phyloP scores from a whole-genome alignment of 2,329 filamentous ascomycete species.

The Fusarium beomiforme region DNA sequence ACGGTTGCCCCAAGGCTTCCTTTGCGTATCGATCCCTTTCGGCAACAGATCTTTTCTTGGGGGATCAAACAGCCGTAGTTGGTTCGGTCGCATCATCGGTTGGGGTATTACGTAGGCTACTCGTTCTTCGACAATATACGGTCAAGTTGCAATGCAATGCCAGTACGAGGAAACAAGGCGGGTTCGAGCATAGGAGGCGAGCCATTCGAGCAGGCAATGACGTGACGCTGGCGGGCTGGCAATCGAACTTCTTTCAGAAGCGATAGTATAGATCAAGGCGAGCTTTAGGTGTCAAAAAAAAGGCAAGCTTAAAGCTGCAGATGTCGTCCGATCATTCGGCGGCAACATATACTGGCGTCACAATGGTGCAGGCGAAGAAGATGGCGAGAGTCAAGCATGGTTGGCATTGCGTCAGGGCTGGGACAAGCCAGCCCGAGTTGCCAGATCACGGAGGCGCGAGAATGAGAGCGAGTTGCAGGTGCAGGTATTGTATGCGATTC shows the following conservation, averaged over 20 bases:
- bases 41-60: no score
- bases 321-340: not conserved
- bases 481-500: not conserved
- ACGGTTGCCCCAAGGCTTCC: no score
- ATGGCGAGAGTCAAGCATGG: not conserved
- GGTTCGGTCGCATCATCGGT: not conserved
- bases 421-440: not conserved
- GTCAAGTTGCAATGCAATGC: not conserved
- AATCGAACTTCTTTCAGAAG: not conserved
- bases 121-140: not conserved
- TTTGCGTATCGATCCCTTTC: not conserved
- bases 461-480: no score
- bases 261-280: rapidly evolving
- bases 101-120: not conserved
- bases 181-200: rapidly evolving
- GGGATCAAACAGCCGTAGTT: not conserved
- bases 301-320: rapidly evolving
- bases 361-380: not conserved
- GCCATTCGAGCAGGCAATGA: not conserved
- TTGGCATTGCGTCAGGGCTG: not conserved
- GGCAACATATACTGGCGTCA: not conserved
- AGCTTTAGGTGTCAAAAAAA: no score
- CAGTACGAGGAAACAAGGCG: not conserved
- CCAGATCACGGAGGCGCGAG: not conserved
- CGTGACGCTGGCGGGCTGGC: not conserved